phyloP scores from a whole-genome alignment of 257 asterid genomes.

The Nicotiana noctiflora region DNA sequence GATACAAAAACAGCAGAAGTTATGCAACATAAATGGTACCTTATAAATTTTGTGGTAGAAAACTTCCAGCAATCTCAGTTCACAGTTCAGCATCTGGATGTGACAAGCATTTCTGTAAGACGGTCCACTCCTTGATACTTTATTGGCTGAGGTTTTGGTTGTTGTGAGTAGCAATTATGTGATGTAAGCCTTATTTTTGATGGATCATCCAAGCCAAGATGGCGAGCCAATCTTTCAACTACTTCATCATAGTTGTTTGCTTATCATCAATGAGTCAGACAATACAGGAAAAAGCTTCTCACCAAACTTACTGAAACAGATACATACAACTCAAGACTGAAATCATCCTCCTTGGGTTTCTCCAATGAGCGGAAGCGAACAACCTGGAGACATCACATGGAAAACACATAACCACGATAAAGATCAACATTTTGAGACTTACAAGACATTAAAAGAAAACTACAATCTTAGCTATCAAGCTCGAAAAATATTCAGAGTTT shows the following conservation, averaged over 20 bases:
- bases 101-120: constrained; percentile 54
- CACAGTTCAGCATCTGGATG: constrained; percentile 52
- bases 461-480: neutral
- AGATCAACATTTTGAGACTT: neutral
- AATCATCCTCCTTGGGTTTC: constrained; percentile 52
- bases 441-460: neutral
- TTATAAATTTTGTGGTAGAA: constrained; percentile 55
- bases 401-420: neutral
- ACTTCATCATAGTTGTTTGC: constrained; percentile 52
- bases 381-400: constrained; percentile 27
- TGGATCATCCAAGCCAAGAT: constrained; percentile 48
- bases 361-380: constrained; percentile 55
- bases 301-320: neutral
- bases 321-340: constrained; percentile 50
- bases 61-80: constrained; percentile 60
- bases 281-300: neutral
- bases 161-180: constrained; percentile 48
- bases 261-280: neutral
- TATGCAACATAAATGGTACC: constrained; percentile 26
- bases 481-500: neutral
- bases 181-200: constrained; percentile 63
- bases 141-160: constrained; percentile 51
- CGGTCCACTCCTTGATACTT: constrained; percentile 51
- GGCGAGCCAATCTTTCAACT: constrained; percentile 42
- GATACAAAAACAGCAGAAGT: constrained; percentile 5